Base-by-base conservation (phyloP, 2,329 filamentous ascomycete genomes). In the Epichloe coenophiala region DNA sequence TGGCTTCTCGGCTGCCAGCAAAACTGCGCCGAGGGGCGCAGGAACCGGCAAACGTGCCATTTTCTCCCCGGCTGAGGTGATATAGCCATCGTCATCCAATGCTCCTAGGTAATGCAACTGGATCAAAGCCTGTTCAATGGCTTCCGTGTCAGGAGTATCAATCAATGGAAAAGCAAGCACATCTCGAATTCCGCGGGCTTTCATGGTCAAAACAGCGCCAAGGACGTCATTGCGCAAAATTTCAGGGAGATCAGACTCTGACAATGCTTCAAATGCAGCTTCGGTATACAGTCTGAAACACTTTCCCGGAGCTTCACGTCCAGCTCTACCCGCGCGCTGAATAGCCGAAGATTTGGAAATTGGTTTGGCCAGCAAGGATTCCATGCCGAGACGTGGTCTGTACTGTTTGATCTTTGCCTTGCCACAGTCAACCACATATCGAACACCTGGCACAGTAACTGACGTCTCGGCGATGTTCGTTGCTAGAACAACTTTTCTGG, bases 401-500 rank as follows among this genome's bases (percentile, higher is more conserved):
- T 89, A 98, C 57, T 95, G 86, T 68, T 96, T 96, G 56, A 94
- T 78, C 64, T 98, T 98, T 8, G 86, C 87, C 61, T 96, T 96
- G 44, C 93, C 93, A 50, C 86, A 86, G 62, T 98, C 93, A 19
- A 98, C 77, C 9, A 98, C 91, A 58, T 86, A 93, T 4, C 88
- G 81, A 6, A 98, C 89, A 2, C 93, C 93, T 0, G 91, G 86
- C 0, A 98, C 90, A 0, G 93, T 98, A 53, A 98, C 86, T 1
- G 93, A 97, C 0, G 93, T 97, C 65, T 98, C 93, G n/a, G 93
- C 93, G 59, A 98, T 97, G 61, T 98, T 98, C 13, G 93, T 98
- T 0, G 90, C 84, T 1, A 98, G 72, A 0, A 98, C 89, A 12
- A 97, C 77, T 62, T 97, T 97, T 42, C 93, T 78, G 0, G 88